A percentile compares a stretch with the other conserved stretches of the same genome.
These are phyloP conservation scores for Aspergillus novofumigatus DNA, from an alignment of 2,329 filamentous ascomycete species.

Conservation along the genomic window DNA sequence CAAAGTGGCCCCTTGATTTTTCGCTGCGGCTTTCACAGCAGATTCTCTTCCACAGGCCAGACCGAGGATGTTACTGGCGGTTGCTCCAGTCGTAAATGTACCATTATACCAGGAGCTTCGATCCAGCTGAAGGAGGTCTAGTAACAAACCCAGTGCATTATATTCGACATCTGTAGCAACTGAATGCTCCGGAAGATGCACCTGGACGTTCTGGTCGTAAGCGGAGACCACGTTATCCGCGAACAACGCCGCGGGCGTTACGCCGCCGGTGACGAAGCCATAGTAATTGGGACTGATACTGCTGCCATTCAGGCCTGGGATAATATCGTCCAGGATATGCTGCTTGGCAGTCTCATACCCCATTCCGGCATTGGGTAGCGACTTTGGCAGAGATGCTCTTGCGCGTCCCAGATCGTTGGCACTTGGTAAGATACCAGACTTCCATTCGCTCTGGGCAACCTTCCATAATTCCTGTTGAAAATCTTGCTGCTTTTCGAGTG, in stretches of 20 bases:
- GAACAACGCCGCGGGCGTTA: constrained; percentile 71
- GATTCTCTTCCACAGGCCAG: constrained; percentile 67
- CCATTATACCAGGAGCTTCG: constrained; percentile 61
- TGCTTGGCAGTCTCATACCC: constrained; percentile 29
- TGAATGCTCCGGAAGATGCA: constrained; percentile 74
- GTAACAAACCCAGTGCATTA: constrained; percentile 64
- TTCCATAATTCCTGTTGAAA: constrained; percentile 29
- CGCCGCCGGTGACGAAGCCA: constrained; percentile 82
- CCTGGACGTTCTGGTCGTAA: constrained; percentile 78
- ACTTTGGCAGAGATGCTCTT: constrained; percentile 28
- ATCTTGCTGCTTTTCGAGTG: constrained; percentile 13
- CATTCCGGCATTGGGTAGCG: constrained; percentile 26
- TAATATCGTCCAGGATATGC: constrained; percentile 40
- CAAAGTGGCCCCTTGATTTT: constrained; percentile 24
- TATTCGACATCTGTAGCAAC: constrained; percentile 74
- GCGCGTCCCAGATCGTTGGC: constrained; percentile 26
- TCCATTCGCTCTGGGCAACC: constrained; percentile 24
- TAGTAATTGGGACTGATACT: constrained; percentile 69
- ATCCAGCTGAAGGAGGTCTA: constrained; percentile 61
- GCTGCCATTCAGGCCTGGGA: constrained; percentile 60
- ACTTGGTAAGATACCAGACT: constrained; percentile 30
- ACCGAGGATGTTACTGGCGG: constrained; percentile 62
- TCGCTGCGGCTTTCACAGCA: constrained; percentile 41
- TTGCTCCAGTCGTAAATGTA: constrained; percentile 74
- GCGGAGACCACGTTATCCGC: constrained; percentile 80